Base-by-base conservation (phyloP, 2,329 filamentous ascomycete species). In the Davidsoniella neocaledoniae region DNA sequence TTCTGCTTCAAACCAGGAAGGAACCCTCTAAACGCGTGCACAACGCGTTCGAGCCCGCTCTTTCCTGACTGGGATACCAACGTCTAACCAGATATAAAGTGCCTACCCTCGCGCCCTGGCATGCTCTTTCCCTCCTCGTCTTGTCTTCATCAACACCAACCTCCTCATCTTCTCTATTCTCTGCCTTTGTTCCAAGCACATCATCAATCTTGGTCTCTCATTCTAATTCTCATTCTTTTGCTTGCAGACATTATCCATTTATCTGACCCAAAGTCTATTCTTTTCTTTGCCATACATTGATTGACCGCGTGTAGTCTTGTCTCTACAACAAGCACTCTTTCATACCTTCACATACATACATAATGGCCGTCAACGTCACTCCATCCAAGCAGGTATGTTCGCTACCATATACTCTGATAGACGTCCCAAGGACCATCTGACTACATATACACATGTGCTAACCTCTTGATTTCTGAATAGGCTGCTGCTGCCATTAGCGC, bases 401-500 rank as follows among this genome's bases (percentile, higher is more conserved):
- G 38, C 38, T 53, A n/a, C 38, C 23, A 41, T 33, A 33, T 44
- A 14, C 19, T 9, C 8, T 41, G 17, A 25, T 29, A 16, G 29
- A 9, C n/a, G 23, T 23, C 29, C 23, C 46, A 16, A 36, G 21
- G 14, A 10, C 41, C 26, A 4, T 39, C n/a, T 17, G 36, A 17
- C 17, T 33, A 45, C 10, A 29, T 26, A 10, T 23, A 21, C 42
- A 8, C 4, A 7, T 29, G 9, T 46, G 12, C 43, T 46, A 51
- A 51, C 43, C 29, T 9, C 33, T 43, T 50, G 10, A 19, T 12
- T 17, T 43, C 12, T 45, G 46, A 43, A 56, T 63, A 96, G 90
- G 83, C 83, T 71, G 84, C 87, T 60, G 81, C 85, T 61, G 86
- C 80, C 60, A 82, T 96, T 62, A 81, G 91, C 66, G 79, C 77